A percentile compares a stretch with the other conserved stretches of the same genome.
Evolutionary conservation across 2,329 filamentous ascomycete species (phyloP).

Genomic region (Orbilia oligospora): DNA sequence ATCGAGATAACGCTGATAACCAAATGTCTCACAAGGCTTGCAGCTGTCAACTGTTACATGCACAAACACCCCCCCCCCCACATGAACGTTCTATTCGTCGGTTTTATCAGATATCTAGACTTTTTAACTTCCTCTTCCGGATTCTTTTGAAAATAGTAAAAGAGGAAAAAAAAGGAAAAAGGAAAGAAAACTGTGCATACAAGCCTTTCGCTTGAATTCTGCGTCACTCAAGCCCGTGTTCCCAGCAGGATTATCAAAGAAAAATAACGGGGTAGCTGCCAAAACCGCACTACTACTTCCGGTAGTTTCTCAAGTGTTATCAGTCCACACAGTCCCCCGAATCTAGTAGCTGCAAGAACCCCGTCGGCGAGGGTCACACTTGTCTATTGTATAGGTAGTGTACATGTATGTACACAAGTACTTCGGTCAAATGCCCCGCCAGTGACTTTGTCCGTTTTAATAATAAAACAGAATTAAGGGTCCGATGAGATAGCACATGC

Average conservation of each 20-base stretch:
- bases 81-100: slow-evolving; percentile 5
- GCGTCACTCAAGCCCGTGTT: no score
- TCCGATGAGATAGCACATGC: slow-evolving; percentile 3
- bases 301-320: slow-evolving; percentile 35
- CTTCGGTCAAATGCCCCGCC: neutral
- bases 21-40: slow-evolving; percentile 30
- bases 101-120: neutral
- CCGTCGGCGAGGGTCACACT: neutral
- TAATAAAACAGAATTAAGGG: neutral
- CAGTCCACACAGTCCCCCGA: slow-evolving; percentile 21
- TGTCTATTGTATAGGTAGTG: no score
- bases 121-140: slow-evolving; percentile 22
- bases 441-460: neutral
- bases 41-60: neutral
- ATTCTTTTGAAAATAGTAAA: slow-evolving; percentile 11
- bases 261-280: no score
- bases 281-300: slow-evolving; percentile 3
- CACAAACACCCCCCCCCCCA: slow-evolving; percentile 44
- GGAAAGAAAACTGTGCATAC: no score
- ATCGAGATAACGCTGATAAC: slow-evolving; percentile 46
- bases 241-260: neutral
- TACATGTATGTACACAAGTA: neutral
- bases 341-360: slow-evolving; percentile 40
- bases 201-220: no score
- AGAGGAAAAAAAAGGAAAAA: no score